Evolutionary conservation across 225 moss, liverwort and hornwort species (phyloP).

Genomic region (Pleurozium schreberi): DNA sequence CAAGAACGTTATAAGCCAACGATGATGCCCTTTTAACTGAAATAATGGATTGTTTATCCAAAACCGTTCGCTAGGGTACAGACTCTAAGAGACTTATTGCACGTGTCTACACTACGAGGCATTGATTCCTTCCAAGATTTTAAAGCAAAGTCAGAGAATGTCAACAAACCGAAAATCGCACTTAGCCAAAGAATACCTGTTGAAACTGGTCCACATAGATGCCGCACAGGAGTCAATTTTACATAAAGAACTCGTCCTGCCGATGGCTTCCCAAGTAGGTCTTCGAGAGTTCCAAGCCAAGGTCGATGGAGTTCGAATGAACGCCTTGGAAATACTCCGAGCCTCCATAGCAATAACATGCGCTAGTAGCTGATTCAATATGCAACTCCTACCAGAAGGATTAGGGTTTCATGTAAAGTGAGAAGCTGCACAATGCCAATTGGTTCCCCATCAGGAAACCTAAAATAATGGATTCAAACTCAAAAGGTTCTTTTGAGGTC

Average conservation of each 20-base stretch:
- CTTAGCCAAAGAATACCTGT: background rate
- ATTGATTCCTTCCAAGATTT: background rate
- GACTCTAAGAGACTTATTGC: background rate
- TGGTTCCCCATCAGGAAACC: background rate
- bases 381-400: background rate
- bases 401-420: background rate
- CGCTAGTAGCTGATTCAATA: background rate
- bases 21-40: background rate
- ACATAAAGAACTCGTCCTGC: background rate
- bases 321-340: background rate
- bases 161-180: background rate
- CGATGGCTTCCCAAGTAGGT: background rate
- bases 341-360: slow-evolving; percentile 1
- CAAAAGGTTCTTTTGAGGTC: no score
- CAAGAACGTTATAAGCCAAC: background rate
- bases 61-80: background rate
- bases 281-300: background rate
- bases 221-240: background rate
- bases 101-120: background rate
- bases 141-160: background rate
- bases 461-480: background rate
- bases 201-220: background rate
- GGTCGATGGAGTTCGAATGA: background rate
- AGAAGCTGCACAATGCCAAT: background rate
- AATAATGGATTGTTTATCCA: background rate